Evolutionary conservation across 768 basidiomycete genomes (phyloP).

Genomic region (Termitomyces eurrhizus): DNA sequence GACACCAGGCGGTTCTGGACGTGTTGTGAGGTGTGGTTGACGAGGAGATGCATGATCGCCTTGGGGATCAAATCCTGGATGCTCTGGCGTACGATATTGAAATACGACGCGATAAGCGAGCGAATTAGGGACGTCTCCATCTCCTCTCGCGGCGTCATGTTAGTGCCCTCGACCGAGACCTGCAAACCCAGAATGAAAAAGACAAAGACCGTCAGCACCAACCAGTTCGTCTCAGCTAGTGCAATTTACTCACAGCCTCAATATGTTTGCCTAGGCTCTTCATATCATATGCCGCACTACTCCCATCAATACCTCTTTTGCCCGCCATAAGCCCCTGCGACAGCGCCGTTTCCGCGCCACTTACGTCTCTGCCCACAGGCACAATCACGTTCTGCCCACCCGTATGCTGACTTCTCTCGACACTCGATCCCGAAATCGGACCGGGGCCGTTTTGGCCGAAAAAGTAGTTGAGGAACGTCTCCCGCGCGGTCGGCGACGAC

Average conservation of each 20-base stretch:
- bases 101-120: conserved; percentile 93
- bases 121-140: conserved; percentile 96
- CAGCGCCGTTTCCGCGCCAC: conserved; percentile 45
- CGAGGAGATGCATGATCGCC: conserved; percentile 97
- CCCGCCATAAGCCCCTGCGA: conserved; percentile 64
- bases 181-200: conserved; percentile 4
- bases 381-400: conserved; percentile 26
- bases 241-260: conserved; percentile 73
- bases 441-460: conserved; percentile 90
- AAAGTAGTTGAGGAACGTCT: conserved; percentile 96
- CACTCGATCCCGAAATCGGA: conserved; percentile 54
- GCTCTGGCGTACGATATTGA: conserved; percentile 91
- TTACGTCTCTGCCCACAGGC: conserved; percentile 63
- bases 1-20: conserved; percentile 97
- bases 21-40: conserved; percentile 94
- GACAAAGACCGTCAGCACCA: conserved; percentile 8
- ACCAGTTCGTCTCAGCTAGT: not conserved
- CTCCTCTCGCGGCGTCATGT: conserved; percentile 81
- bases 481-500: conserved; percentile 61
- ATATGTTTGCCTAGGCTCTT: conserved; percentile 97
- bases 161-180: conserved; percentile 50
- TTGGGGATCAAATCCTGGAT: conserved; percentile 98
- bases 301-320: conserved; percentile 65
- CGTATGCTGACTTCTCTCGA: conserved; percentile 31
- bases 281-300: conserved; percentile 93